Evolutionary conservation across 306 rosid species (phyloP).

Genomic region (Luffa aegyptiaca): DNA sequence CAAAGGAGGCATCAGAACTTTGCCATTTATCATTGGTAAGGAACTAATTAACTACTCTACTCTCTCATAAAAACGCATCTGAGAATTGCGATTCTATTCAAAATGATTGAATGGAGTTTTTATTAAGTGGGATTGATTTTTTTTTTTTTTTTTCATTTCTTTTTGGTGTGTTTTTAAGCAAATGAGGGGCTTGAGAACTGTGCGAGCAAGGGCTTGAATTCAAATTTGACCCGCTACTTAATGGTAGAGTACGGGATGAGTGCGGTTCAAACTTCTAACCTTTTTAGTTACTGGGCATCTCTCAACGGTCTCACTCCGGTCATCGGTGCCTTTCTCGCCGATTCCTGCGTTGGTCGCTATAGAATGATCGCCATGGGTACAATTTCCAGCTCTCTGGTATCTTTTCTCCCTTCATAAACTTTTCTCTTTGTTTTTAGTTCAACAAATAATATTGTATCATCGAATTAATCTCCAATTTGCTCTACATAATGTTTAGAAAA

Average conservation of each 20-base stretch:
- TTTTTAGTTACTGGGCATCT: not conserved
- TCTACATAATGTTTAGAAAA: too few species aligned
- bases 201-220: not conserved
- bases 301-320: not conserved
- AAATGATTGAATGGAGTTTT: too few species aligned
- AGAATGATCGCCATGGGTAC: not conserved
- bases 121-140: too few species aligned
- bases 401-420: not conserved
- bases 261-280: not conserved
- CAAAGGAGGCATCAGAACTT: not conserved
- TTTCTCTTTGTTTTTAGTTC: too few species aligned
- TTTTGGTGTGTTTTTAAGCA: not conserved
- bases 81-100: not conserved
- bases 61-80: not conserved
- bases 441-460: too few species aligned
- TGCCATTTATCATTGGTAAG: not conserved
- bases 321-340: not conserved
- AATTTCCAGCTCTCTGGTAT: not conserved
- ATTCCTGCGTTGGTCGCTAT: constrained; percentile 6
- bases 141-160: not conserved
- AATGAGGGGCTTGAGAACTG: not conserved
- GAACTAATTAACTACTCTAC: too few species aligned
- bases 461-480: too few species aligned
- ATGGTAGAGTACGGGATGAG: not conserved
- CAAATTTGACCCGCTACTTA: not conserved